Conservation (phyloP, 176 grass and related monocot species). For the Otatea glauca region DNA sequence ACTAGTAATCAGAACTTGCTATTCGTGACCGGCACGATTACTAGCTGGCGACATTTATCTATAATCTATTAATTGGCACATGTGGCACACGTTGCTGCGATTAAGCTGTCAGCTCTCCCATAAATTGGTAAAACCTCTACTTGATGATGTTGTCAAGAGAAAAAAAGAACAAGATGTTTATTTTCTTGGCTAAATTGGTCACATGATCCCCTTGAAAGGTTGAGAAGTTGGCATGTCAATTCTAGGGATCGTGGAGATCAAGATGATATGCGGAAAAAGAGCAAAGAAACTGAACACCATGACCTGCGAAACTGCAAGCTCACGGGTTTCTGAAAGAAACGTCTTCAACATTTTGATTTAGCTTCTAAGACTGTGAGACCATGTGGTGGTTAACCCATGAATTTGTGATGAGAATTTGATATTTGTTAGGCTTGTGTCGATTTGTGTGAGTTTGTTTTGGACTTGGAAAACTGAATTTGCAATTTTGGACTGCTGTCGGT, state of each 20-base stretch:
- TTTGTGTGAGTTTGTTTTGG: too few relatives aligned
- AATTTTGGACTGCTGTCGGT: too few relatives aligned
- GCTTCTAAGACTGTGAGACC: background rate
- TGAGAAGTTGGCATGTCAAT: conserved; percentile 56
- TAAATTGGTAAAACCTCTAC: background rate
- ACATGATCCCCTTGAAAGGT: conserved; percentile 39
- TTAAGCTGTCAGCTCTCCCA: conserved; percentile 10
- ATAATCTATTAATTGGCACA: conserved; percentile 3
- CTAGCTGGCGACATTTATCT: background rate
- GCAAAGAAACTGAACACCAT: conserved; percentile 3
- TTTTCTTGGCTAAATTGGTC: background rate
- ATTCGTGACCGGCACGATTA: background rate
- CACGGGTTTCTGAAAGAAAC: conserved; percentile 7
- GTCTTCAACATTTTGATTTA: conserved; percentile 14
- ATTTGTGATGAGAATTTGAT: too few relatives aligned
- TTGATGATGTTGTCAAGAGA: background rate
- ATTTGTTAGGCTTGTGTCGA: too few relatives aligned
- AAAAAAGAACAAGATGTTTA: background rate
- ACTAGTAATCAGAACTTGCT: background rate
- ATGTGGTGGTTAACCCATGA: too few relatives aligned
- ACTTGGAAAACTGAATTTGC: too few relatives aligned
- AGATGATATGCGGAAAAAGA: conserved; percentile 22
- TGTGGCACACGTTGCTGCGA: background rate
- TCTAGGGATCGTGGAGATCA: conserved; percentile 20
- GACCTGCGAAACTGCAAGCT: background rate